Evolutionary conservation across 169 alveolate species (phyloP), one percentile per base, ranked within the genome.

Genomic region (Cryptosporidium baileyi): DNA sequence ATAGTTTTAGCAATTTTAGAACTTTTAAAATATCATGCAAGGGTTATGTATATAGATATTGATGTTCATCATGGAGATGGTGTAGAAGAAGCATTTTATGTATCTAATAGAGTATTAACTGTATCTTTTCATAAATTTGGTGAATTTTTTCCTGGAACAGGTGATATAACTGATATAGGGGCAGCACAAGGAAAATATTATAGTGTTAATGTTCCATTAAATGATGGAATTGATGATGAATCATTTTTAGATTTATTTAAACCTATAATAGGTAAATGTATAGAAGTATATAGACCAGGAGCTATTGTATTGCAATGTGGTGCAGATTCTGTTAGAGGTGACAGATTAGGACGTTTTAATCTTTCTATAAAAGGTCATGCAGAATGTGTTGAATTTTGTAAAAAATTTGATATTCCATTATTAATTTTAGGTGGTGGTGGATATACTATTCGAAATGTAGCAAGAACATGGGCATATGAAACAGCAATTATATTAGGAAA

Each of bases 21-120:
- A 89, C 90, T 98, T 57, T 93, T 98, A 30, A 97, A 97, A 90
- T 97, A 96, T 81, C 98, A 97, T 91, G 97, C 98, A n/a, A 93
- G 99, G 59, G 99, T 98, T 15, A 94, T 98, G 94, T 98, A 98
- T 90, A 94, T 98, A 52, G 99, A 98, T 89, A 97, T 98, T 28
- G 99, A 98, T 88, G 98, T 97, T 6, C 99, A 96, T 88, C 99
- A 97, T 90, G 99, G 99, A 34, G 99, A 97, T 89, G 99, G 99
- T 4, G 99, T 97, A 2, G 99, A 97, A 89, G 99, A 97, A 80
- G 99, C 99, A 11, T 97, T 97, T 82, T 96, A 95, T 91, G 94
- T 96, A n/a, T 94, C 99, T 1, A 96, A 96, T 92, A 92, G 99
- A 80, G 99, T 98, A 15, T 94, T 98, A 98, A 98, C 99, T 5